Evolutionary conservation across 441 rosid species (phyloP), one percentile per base, ranked within the genome.

Genomic region (Eruca vesicaria): DNA sequence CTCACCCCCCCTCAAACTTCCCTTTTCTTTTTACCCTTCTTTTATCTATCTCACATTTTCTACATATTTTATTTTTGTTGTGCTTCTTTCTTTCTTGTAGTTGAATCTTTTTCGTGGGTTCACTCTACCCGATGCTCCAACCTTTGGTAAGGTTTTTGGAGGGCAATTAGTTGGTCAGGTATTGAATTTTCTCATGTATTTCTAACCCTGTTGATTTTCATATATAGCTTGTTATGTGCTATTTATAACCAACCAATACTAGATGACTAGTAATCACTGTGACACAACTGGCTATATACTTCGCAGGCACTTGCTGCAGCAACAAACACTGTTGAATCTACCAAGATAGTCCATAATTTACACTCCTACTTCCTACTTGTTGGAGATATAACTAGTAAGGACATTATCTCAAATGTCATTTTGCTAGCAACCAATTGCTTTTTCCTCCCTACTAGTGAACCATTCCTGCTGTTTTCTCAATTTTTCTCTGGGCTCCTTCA

Each of bases 221-320:
- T 58, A 7, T 29, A 29, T 29, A 66, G 67, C 63, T 36, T 74
- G 20, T 28, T 65, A 45, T 57, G 19, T 60, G 28, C 20, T 61
- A 16, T 20, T 10, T 11, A 10, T 63, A 72, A 45, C 26, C 9
- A 59, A 29, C 52, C 43, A 59, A 31, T 75, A 2, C 59, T 12
- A 81, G 59, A 77, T 59, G 74, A 26, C 32, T 71, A 38, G 67
- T 70, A 70, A 5, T 70, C 62, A 32, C 60, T 69, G 61, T 61
- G 50, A 69, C 74, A 61, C 66, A 31, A 1, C 32, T 71, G 36
- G 41, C 50, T 58, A 61, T 58, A 61, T 66, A 10, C 63, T 66
- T 69, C 71, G 85, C 93, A 95, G 99, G 99, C 98, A 63, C 84
- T 94, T 71, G 97, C 98, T 72, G 97, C 99, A 31, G 97, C 98